A percentile compares a stretch with the other conserved stretches of the same genome.
These are phyloP conservation scores for Cymodocea nodosa DNA, from an alignment of 116 monocot species.

Conservation along the genomic window DNA sequence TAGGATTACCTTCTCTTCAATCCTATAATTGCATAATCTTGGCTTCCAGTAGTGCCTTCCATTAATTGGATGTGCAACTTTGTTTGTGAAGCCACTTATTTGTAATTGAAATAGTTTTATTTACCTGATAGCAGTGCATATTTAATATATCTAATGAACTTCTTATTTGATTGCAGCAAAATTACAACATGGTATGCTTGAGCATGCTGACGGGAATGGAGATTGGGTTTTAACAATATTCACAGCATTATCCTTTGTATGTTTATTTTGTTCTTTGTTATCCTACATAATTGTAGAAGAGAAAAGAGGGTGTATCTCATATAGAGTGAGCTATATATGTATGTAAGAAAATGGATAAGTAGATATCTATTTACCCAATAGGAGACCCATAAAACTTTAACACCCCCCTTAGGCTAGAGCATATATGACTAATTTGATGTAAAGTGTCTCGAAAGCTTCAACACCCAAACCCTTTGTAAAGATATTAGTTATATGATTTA, in stretches of 20 bases:
- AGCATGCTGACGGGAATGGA: conserved; percentile 98
- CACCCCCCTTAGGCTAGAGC: too few relatives aligned
- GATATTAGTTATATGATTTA: too few relatives aligned
- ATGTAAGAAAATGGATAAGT: too few relatives aligned
- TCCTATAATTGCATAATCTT: too few relatives aligned
- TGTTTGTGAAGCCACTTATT: background rate
- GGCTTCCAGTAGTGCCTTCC: too few relatives aligned
- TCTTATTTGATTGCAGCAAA: conserved; percentile 37
- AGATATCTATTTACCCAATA: background rate
- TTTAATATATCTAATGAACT: background rate
- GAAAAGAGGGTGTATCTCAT: too few relatives aligned
- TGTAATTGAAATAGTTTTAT: background rate
- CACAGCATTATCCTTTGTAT: conserved; percentile 71
- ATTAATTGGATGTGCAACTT: background rate
- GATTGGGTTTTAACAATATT: conserved; percentile 99
- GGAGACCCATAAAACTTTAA: too few relatives aligned
- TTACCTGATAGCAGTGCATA: background rate
- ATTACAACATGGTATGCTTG: conserved; percentile 70
- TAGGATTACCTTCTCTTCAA: too few relatives aligned
- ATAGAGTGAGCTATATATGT: too few relatives aligned
- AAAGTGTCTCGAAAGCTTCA: too few relatives aligned
- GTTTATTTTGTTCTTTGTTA: conserved; percentile 1
- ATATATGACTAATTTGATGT: too few relatives aligned
- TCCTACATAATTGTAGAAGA: background rate
- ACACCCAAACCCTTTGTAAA: too few relatives aligned